phyloP scores from a whole-genome alignment of 2,329 filamentous ascomycete genomes.

The Didymella segeticola region DNA sequence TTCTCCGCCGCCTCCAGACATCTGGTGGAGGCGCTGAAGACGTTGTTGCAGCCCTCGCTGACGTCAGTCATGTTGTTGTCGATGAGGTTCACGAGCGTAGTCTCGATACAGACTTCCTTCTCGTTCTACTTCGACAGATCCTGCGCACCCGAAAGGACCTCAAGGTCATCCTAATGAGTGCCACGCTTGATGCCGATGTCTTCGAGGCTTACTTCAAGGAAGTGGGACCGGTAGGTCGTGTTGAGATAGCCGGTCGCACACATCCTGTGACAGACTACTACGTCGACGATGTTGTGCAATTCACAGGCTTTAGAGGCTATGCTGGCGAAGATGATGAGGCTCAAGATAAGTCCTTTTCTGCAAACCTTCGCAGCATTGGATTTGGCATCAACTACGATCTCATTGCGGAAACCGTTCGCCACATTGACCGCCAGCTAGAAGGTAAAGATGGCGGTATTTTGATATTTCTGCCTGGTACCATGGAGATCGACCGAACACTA shows the following conservation, averaged over 20 bases:
- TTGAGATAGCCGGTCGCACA: conserved; percentile 88
- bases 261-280: conserved; percentile 91
- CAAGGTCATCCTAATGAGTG: conserved; percentile 94
- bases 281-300: conserved; percentile 82
- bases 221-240: conserved; percentile 73
- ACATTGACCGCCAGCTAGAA: conserved; percentile 79
- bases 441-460: conserved; percentile 83
- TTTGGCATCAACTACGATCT: conserved; percentile 92
- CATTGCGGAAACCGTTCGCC: conserved; percentile 77
- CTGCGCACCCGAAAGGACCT: conserved; percentile 76
- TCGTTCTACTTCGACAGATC: conserved; percentile 86
- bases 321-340: conserved; percentile 60
- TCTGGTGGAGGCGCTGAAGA: conserved; percentile 82
- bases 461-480: conserved; percentile 92
- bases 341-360: conserved; percentile 54
- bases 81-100: conserved; percentile 97
- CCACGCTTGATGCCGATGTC: conserved; percentile 85
- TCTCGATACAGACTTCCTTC: conserved; percentile 90
- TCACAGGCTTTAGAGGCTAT: conserved; percentile 71
- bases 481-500: conserved; percentile 87
- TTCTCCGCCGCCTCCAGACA: conserved; percentile 88
- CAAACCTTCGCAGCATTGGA: conserved; percentile 57
- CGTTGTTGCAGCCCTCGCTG: conserved; percentile 79
- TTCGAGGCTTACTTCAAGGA: conserved; percentile 85
- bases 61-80: conserved; percentile 93